These are phyloP conservation scores for Plantago coronopus DNA, from an alignment of 305 asterid species.

Conservation along the genomic window DNA sequence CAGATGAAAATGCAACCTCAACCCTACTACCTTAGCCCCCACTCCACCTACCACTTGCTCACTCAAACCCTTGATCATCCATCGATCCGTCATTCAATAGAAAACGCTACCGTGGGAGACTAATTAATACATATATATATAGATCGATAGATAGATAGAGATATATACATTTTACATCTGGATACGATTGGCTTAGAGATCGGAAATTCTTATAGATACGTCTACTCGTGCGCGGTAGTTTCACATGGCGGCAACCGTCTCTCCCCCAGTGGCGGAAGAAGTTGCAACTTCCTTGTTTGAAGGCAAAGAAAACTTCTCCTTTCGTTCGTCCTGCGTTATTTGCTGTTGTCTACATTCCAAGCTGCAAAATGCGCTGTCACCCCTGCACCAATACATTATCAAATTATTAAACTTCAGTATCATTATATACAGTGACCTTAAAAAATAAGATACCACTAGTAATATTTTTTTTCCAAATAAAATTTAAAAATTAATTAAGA, in stretches of 20 bases:
- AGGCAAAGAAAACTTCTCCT: constrained; percentile 44
- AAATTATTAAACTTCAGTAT: neutral
- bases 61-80: no score
- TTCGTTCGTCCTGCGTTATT: constrained; percentile 64
- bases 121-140: no score
- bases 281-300: constrained; percentile 31
- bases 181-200: neutral
- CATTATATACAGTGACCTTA: neutral
- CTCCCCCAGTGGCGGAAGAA: neutral
- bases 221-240: neutral
- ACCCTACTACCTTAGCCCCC: no score
- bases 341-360: constrained; percentile 71
- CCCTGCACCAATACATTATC: constrained; percentile 37
- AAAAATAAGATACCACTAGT: neutral
- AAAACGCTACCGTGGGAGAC: no score
- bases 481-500: no score
- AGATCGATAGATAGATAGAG: neutral
- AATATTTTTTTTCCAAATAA: no score
- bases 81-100: no score
- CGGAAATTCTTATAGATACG: neutral
- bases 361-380: constrained; percentile 92
- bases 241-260: constrained; percentile 25
- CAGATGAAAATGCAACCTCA: no score
- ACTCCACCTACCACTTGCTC: no score
- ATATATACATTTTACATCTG: neutral